phyloP scores from a whole-genome alignment of 1,284 basidiomycete species.

The Austroboletus olivaceoglutinosus region DNA sequence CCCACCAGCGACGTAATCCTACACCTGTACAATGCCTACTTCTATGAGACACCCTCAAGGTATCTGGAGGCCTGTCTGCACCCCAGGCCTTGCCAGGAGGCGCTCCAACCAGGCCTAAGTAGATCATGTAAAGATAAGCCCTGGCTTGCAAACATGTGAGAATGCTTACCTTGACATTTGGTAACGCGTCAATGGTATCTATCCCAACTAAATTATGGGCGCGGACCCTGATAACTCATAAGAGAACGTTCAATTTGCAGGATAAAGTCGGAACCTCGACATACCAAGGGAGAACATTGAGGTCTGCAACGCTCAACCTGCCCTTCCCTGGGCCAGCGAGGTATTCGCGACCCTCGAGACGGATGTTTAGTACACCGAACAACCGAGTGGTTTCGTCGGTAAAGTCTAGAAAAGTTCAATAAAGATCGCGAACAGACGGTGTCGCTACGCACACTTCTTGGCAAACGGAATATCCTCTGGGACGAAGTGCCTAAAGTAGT shows the following conservation, averaged over 20 bases:
- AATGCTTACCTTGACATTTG: no score
- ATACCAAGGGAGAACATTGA: conserved; percentile 39
- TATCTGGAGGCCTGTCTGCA: no score
- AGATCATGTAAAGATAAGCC: no score
- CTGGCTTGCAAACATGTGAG: no score
- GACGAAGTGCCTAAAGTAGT: conserved; percentile 38
- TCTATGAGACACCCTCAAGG: no score
- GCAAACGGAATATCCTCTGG: conserved; percentile 42
- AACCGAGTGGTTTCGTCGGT: conserved; percentile 51
- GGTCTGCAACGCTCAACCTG: conserved; percentile 46
- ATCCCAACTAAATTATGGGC: conserved; percentile 36
- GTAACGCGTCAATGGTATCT: conserved; percentile 18
- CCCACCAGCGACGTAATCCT: no score
- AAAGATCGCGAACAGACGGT: background rate
- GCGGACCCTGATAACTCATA: conserved; percentile 39
- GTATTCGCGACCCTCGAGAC: conserved; percentile 43
- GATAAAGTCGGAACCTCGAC: background rate
- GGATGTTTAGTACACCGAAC: conserved; percentile 52
- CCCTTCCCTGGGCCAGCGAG: conserved; percentile 50
- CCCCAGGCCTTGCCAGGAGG: no score
- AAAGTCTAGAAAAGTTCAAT: conserved; percentile 36
- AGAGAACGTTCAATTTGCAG: background rate
- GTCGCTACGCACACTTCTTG: conserved; percentile 32
- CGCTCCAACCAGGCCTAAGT: no score
- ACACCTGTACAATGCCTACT: no score